phyloP scores from a whole-genome alignment of 345 rosid species.

The Salix dunnii region DNA sequence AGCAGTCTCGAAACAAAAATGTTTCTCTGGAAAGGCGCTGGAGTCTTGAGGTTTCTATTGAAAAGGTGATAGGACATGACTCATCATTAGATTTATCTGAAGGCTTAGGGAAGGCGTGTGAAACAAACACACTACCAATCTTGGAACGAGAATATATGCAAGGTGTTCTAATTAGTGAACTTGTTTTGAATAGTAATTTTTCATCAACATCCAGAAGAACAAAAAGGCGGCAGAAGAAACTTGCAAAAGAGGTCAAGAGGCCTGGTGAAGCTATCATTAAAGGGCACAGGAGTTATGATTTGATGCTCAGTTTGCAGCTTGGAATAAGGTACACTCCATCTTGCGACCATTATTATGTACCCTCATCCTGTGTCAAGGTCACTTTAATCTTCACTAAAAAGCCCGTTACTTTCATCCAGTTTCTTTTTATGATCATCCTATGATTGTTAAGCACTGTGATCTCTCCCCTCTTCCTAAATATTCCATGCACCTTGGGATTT shows the following conservation, averaged over 20 bases:
- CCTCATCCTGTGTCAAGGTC: not conserved
- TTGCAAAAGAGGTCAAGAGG: constrained; percentile 76
- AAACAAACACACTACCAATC: constrained; percentile 45
- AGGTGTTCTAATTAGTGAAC: constrained; percentile 89
- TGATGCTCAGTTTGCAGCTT: constrained; percentile 94
- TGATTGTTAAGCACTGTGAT: not conserved
- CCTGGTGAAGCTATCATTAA: constrained; percentile 93
- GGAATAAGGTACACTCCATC: constrained; percentile 66
- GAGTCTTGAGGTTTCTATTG: constrained; percentile 97
- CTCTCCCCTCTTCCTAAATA: constrained; percentile 2
- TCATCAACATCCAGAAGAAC: constrained; percentile 73
- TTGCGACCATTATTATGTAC: not conserved
- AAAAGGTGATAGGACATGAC: constrained; percentile 87
- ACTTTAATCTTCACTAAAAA: too few relatives aligned
- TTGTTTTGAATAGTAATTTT: constrained; percentile 66
- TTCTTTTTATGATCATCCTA: too few relatives aligned
- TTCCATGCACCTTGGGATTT: not conserved
- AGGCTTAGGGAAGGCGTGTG: constrained; percentile 35
- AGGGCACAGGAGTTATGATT: constrained; percentile 96
- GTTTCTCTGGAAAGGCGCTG: constrained; percentile 89
- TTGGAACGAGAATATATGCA: constrained; percentile 96
- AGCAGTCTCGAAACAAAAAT: constrained; percentile 63
- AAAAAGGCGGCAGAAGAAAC: constrained; percentile 59
- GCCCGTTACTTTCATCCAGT: too few relatives aligned
- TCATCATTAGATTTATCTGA: constrained; percentile 52